A percentile compares a stretch with the other conserved stretches of the same genome.
Conservation (phyloP, 192 early-diverging fungal species). For the Spizellomyces punctatus region DNA sequence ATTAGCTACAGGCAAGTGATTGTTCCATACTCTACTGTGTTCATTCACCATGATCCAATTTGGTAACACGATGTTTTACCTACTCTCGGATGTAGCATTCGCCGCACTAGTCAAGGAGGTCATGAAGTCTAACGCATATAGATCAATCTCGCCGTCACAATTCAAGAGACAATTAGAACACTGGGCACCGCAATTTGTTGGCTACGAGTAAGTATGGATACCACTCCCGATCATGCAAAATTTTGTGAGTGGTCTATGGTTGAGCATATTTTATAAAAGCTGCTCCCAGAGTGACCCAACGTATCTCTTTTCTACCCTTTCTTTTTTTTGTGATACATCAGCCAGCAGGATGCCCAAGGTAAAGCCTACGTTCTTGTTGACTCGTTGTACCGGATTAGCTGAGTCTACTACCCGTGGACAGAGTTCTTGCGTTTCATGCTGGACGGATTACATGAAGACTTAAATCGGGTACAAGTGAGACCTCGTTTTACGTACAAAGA, state of each 20-base stretch:
- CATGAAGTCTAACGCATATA: slow-evolving; percentile 1
- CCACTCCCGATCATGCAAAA: not conserved
- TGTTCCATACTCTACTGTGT: no score
- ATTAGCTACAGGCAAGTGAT: slow-evolving; percentile 37
- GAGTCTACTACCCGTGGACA: not conserved
- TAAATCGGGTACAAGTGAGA: slow-evolving; percentile 40
- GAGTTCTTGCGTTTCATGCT: slow-evolving; percentile 57
- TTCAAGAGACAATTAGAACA: slow-evolving; percentile 75
- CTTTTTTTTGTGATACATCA: no score
- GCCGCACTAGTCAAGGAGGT: slow-evolving; percentile 28
- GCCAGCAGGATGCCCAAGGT: no score
- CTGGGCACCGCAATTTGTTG: slow-evolving; percentile 79
- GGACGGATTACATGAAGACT: slow-evolving; percentile 54
- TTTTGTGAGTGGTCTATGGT: not conserved
- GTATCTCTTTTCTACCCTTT: no score
- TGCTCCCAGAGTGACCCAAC: no score
- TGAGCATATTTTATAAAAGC: not conserved
- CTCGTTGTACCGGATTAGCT: no score
- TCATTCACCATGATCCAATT: no score
- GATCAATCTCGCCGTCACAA: slow-evolving; percentile 70
- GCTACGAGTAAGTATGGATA: slow-evolving; percentile 55
- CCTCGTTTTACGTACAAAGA: slow-evolving; percentile 49
- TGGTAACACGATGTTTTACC: no score
- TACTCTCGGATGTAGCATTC: slow-evolving; percentile 31
- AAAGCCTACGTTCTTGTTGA: no score